A percentile compares a stretch with the other conserved stretches of the same genome.
phyloP scores from a whole-genome alignment of 805 yeast genomes.

The Wickerhamomyces chambardii region DNA sequence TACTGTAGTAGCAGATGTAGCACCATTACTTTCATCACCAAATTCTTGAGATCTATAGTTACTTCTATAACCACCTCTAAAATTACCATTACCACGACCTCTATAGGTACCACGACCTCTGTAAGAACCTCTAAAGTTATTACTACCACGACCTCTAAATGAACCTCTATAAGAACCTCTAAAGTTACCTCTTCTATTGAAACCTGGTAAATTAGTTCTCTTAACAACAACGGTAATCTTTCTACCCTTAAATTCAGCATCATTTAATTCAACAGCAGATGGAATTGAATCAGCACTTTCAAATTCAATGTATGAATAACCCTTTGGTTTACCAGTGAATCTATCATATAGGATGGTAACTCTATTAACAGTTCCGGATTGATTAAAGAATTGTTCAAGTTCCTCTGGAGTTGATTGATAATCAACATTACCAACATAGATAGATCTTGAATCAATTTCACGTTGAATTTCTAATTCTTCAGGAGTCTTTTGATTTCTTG shows the following conservation, averaged over 20 bases:
- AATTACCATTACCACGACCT: background rate
- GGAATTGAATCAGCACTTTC: slow-evolving; percentile 29
- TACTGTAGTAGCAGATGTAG: background rate
- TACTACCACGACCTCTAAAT: slow-evolving; percentile 4
- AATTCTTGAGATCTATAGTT: slow-evolving; percentile 9
- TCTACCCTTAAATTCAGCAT: slow-evolving; percentile 34
- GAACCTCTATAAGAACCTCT: slow-evolving; percentile 5
- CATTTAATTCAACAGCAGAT: slow-evolving; percentile 37
- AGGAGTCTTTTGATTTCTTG: slow-evolving; percentile 12
- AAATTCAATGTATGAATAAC: slow-evolving; percentile 60
- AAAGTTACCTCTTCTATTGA: slow-evolving; percentile 16
- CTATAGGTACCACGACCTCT: slow-evolving; percentile 6
- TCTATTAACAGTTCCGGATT: slow-evolving; percentile 37
- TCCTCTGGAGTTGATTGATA: slow-evolving; percentile 39
- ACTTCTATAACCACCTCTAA: slow-evolving; percentile 3
- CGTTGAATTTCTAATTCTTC: slow-evolving; percentile 24
- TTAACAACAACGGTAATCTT: slow-evolving; percentile 37
- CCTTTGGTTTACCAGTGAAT: slow-evolving; percentile 38
- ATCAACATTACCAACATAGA: slow-evolving; percentile 45
- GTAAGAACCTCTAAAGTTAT: slow-evolving; percentile 1
- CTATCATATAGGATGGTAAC: slow-evolving; percentile 42
- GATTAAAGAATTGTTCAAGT: slow-evolving; percentile 36
- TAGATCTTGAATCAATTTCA: slow-evolving; percentile 42
- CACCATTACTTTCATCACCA: background rate
- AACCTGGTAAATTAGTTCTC: slow-evolving; percentile 47